These are phyloP conservation scores for Hemerocallis citrina DNA, from an alignment of 106 monocot genomes.

Conservation along the genomic window DNA sequence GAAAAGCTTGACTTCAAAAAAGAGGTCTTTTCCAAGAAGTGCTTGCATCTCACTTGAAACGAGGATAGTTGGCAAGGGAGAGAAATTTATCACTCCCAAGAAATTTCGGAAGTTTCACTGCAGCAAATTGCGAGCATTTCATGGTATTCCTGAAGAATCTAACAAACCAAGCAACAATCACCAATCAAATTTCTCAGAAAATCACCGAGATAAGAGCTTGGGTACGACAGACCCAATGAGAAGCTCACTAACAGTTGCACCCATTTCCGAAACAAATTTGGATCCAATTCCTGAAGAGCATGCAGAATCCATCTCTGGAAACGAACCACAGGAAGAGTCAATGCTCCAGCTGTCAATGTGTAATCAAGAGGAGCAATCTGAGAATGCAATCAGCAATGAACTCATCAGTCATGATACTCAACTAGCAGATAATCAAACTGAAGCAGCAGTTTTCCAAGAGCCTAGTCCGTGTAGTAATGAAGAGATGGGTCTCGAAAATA, in stretches of 20 bases:
- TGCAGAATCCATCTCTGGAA: conserved; percentile 2
- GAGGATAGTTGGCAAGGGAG: conserved; percentile 1
- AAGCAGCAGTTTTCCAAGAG: conserved; percentile 9
- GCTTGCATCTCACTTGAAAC: conserved; percentile 6
- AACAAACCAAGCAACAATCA: not conserved
- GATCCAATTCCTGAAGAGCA: not conserved
- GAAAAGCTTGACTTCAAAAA: conserved; percentile 1
- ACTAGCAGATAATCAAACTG: not conserved
- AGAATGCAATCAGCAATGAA: not conserved
- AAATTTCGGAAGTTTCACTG: conserved; percentile 32
- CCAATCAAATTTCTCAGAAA: conserved; percentile 1
- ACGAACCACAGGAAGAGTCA: not conserved
- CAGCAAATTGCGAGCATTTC: conserved; percentile 10
- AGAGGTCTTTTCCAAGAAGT: conserved; percentile 6
- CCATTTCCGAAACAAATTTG: not conserved
- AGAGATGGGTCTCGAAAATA: conserved; percentile 21
- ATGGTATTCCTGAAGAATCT: not conserved
- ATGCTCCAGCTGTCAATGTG: not conserved
- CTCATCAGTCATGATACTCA: not conserved
- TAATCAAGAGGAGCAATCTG: not conserved
- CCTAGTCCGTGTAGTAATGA: conserved; percentile 39
- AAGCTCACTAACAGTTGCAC: not conserved
- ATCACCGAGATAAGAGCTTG: not conserved
- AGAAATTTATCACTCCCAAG: not conserved
- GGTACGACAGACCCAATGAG: not conserved